These are phyloP conservation scores for Forsythia viridissima DNA, from an alignment of 257 asterid genomes.

Conservation along the genomic window DNA sequence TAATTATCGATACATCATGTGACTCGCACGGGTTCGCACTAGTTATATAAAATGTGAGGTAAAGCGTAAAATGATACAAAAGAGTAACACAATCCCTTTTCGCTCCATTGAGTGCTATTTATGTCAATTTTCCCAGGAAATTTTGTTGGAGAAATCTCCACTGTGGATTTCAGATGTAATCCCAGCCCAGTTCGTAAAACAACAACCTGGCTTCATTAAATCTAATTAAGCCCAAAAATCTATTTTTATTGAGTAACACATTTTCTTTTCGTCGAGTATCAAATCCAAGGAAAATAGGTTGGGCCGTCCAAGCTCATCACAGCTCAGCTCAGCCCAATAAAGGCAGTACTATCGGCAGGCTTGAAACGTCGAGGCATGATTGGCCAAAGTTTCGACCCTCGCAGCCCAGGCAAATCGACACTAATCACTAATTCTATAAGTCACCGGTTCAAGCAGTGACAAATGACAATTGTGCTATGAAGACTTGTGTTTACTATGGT, in stretches of 20 bases:
- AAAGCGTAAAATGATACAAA: too few relatives aligned
- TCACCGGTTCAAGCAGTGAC: too few relatives aligned
- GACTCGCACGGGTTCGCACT: too few relatives aligned
- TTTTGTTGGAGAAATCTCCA: too few relatives aligned
- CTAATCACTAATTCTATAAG: not conserved
- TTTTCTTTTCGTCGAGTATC: not conserved
- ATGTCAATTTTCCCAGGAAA: not conserved
- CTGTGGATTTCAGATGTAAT: too few relatives aligned
- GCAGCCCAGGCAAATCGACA: not conserved
- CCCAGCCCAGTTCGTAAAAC: too few relatives aligned
- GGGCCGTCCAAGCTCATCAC: not conserved
- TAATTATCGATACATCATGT: too few relatives aligned
- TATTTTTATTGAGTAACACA: not conserved
- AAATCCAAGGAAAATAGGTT: not conserved
- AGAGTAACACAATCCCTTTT: not conserved
- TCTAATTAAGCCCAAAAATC: not conserved
- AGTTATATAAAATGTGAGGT: too few relatives aligned
- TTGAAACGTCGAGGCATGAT: not conserved
- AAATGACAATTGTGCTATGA: too few relatives aligned
- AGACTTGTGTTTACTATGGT: not conserved
- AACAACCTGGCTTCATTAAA: too few relatives aligned
- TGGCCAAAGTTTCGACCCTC: not conserved
- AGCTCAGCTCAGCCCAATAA: not conserved
- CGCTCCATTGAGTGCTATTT: not conserved
- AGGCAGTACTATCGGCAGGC: not conserved